Conservation (phyloP, 345 rosid genomes). For the Cardamine resedifolia region DNA sequence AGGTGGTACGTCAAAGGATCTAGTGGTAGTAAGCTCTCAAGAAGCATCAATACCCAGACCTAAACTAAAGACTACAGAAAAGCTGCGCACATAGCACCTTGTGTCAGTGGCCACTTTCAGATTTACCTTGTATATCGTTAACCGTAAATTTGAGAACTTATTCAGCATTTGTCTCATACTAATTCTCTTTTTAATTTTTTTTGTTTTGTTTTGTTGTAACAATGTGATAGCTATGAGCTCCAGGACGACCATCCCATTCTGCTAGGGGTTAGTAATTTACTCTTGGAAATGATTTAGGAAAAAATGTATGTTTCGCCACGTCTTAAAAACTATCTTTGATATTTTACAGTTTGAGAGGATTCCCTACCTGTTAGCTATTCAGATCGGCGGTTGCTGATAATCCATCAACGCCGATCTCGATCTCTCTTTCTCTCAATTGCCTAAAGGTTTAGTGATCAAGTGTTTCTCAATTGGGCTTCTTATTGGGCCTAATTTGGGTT, state of each 20-base stretch:
- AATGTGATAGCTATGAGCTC: conserved; percentile 73
- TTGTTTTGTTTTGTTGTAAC: neutral
- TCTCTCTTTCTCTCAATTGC: conserved; percentile 4
- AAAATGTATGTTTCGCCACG: neutral
- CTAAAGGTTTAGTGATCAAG: neutral
- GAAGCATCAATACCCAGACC: conserved; percentile 66
- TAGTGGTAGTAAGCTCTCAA: conserved; percentile 62
- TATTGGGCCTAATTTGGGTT: neutral
- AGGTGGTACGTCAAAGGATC: conserved; percentile 59
- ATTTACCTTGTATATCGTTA: neutral
- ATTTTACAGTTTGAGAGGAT: conserved; percentile 62
- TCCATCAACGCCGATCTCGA: conserved; percentile 26
- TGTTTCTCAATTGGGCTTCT: conserved; percentile 16
- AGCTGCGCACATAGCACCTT: conserved; percentile 76
- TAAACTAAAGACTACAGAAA: conserved; percentile 63
- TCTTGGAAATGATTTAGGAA: conserved; percentile 14
- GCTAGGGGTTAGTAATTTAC: conserved; percentile 60
- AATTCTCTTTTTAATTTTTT: neutral
- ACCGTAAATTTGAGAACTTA: neutral
- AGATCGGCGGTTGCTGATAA: conserved; percentile 43
- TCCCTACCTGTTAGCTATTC: conserved; percentile 79
- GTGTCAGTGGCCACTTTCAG: conserved; percentile 61
- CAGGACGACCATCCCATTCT: conserved; percentile 82
- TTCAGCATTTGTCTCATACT: neutral
- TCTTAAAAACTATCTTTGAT: conserved; percentile 14